These are phyloP conservation scores for Stephania japonica DNA, from an alignment of 164 flowering plant species.

Conservation along the genomic window DNA sequence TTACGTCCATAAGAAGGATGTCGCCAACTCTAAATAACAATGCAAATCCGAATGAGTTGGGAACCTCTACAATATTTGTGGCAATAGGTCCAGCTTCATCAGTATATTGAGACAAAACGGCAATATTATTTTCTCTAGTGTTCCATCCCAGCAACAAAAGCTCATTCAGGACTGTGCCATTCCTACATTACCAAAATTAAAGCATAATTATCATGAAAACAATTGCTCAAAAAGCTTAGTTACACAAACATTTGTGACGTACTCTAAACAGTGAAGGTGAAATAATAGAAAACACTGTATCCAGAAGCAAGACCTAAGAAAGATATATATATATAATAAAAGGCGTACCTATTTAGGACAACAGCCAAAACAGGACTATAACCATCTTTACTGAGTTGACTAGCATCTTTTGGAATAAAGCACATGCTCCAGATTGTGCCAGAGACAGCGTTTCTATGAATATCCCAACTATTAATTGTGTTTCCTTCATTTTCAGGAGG, in stretches of 20 bases:
- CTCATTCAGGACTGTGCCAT: constrained; percentile 50
- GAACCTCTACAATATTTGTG: constrained; percentile 69
- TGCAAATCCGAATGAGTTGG: constrained; percentile 63
- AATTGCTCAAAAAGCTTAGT: background rate
- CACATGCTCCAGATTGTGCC: constrained; percentile 99
- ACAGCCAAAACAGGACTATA: constrained; percentile 65
- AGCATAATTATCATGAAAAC: constrained; percentile 7
- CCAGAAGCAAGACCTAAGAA: background rate
- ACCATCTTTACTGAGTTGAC: constrained; percentile 32
- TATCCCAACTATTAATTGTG: constrained; percentile 20
- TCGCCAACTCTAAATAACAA: constrained; percentile 81
- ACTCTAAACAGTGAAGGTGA: background rate
- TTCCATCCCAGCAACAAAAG: constrained; percentile 67
- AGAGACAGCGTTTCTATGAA: constrained; percentile 29
- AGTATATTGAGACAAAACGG: constrained; percentile 46
- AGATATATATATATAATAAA: background rate
- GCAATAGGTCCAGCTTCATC: constrained; percentile 83
- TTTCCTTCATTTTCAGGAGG: constrained; percentile 58
- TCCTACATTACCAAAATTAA: constrained; percentile 35
- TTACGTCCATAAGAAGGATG: constrained; percentile 77
- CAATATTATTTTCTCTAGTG: constrained; percentile 35
- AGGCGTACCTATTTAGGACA: constrained; percentile 47
- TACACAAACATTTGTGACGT: background rate
- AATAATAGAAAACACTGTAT: background rate
- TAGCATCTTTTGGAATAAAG: constrained; percentile 55